These are phyloP conservation scores for Leishmania gerbilli DNA, from an alignment of 208 protist genomes.

Conservation along the genomic window DNA sequence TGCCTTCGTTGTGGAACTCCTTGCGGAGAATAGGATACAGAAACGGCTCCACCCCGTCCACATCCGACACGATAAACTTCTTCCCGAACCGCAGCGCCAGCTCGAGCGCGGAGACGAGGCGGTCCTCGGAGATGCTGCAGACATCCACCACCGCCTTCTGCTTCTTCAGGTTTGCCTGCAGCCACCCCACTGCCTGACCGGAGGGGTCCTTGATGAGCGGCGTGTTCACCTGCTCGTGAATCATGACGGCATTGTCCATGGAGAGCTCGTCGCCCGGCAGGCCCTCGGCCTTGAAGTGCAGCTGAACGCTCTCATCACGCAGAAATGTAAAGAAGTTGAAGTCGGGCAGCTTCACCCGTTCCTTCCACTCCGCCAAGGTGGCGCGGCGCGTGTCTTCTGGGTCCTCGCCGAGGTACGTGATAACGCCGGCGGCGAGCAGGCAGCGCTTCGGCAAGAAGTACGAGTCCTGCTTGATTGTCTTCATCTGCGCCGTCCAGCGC, in stretches of 20 bases:
- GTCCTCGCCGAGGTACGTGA: slow-evolving; percentile 94
- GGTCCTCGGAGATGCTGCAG: slow-evolving; percentile 91
- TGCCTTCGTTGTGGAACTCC: slow-evolving; percentile 91
- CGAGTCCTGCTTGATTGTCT: slow-evolving; percentile 69
- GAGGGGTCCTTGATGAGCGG: slow-evolving; percentile 97
- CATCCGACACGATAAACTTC: slow-evolving; percentile 96
- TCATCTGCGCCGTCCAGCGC: slow-evolving; percentile 94
- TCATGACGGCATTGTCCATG: slow-evolving; percentile 98
- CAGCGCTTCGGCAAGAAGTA: slow-evolving; percentile 82
- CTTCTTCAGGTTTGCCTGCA: slow-evolving; percentile 87
- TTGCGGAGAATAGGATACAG: slow-evolving; percentile 95
- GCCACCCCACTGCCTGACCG: slow-evolving; percentile 91
- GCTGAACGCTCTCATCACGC: slow-evolving; percentile 93
- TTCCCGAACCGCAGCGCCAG: slow-evolving; percentile 98
- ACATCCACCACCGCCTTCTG: slow-evolving; percentile 81
- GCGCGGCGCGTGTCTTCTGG: slow-evolving; percentile 85
- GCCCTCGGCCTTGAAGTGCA: slow-evolving; percentile 96
- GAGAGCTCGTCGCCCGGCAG: slow-evolving; percentile 96
- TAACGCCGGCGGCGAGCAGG: slow-evolving; percentile 90
- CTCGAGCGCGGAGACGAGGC: slow-evolving; percentile 95
- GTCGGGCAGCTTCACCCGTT: slow-evolving; percentile 69
- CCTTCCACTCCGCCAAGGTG: slow-evolving; percentile 84
- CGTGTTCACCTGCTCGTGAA: slow-evolving; percentile 89
- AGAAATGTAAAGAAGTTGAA: slow-evolving; percentile 95
- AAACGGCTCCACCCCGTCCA: slow-evolving; percentile 96